Evolutionary conservation across 1,139 yeast genomes (phyloP).

Genomic region (Keqinozyma sinolaborantium): DNA sequence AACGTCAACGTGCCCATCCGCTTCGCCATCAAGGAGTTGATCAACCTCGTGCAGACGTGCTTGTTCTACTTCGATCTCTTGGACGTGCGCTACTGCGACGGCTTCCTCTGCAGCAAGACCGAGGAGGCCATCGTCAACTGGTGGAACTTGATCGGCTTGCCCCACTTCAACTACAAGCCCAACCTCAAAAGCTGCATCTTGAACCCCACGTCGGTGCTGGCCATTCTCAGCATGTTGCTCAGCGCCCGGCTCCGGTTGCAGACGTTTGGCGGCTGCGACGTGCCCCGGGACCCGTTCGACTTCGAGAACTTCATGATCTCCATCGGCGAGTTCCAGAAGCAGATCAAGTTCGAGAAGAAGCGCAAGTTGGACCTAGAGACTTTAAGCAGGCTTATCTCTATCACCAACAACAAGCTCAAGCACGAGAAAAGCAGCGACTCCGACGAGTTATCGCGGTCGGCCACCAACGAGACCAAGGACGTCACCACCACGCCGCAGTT

Average conservation of each 20-base stretch:
- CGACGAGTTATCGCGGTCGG: conserved; percentile 1
- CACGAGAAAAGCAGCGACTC: conserved; percentile 19
- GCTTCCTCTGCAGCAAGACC: conserved; percentile 75
- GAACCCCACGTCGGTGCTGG: conserved; percentile 65
- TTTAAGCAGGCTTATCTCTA: conserved; percentile 52
- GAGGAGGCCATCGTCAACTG: conserved; percentile 68
- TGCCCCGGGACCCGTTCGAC: conserved; percentile 86
- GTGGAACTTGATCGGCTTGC: conserved; percentile 79
- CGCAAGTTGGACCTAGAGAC: conserved; percentile 63
- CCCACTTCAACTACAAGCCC: conserved; percentile 51
- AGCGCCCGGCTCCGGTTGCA: conserved; percentile 64
- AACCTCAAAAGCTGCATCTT: conserved; percentile 47
- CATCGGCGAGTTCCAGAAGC: conserved; percentile 59
- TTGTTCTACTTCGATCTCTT: conserved; percentile 75
- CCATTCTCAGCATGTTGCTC: conserved; percentile 59
- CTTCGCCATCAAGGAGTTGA: conserved; percentile 73
- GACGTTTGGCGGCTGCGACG: conserved; percentile 69
- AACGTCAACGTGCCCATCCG: conserved; percentile 46
- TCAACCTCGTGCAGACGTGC: conserved; percentile 69
- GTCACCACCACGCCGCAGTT: conserved; percentile 11
- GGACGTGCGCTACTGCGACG: conserved; percentile 73
- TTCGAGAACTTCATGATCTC: conserved; percentile 60
- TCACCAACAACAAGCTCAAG: conserved; percentile 49
- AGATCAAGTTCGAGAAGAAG: conserved; percentile 54
- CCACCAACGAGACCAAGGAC: not conserved